Percentiles rank a stretch among this genome's conserved stretches.
phyloP scores from a whole-genome alignment of 176 grass and related monocot species.

The Cenchrus americanus region DNA sequence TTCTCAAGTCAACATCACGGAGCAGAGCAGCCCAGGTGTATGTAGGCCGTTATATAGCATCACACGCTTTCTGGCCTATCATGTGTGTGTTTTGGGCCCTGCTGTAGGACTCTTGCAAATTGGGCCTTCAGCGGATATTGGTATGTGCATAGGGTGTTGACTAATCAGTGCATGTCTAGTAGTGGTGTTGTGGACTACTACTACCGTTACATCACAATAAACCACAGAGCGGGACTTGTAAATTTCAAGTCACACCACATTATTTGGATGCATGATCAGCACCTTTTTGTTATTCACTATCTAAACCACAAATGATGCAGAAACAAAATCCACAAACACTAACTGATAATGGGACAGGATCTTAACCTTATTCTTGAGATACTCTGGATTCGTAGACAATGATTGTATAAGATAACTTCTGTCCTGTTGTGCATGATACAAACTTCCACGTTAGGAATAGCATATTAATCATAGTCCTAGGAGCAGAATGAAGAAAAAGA shows the following conservation, averaged over 20 bases:
- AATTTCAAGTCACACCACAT: not conserved
- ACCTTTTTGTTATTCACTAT: not conserved
- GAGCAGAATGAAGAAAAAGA: conserved; percentile 6
- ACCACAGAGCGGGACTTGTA: too few relatives aligned
- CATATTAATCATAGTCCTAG: not conserved
- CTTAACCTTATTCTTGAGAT: conserved; percentile 73
- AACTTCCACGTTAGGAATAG: conserved; percentile 10
- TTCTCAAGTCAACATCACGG: too few relatives aligned
- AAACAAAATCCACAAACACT: conserved; percentile 1
- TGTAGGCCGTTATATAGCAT: too few relatives aligned
- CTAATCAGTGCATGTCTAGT: too few relatives aligned
- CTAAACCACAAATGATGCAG: not conserved
- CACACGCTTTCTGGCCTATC: too few relatives aligned
- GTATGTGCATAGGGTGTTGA: too few relatives aligned
- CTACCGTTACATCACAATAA: too few relatives aligned
- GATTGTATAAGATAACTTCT: conserved; percentile 64
- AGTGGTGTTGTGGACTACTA: too few relatives aligned
- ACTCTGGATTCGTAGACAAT: conserved; percentile 79
- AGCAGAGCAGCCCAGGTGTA: too few relatives aligned
- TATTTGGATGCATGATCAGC: conserved; percentile 1
- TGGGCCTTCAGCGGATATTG: too few relatives aligned
- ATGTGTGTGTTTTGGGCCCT: too few relatives aligned
- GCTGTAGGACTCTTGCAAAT: too few relatives aligned
- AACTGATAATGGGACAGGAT: conserved; percentile 1
- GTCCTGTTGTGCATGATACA: conserved; percentile 42